These are phyloP conservation scores for Phytophthora vignae DNA, from an alignment of 352 stramenopile species.

Conservation along the genomic window DNA sequence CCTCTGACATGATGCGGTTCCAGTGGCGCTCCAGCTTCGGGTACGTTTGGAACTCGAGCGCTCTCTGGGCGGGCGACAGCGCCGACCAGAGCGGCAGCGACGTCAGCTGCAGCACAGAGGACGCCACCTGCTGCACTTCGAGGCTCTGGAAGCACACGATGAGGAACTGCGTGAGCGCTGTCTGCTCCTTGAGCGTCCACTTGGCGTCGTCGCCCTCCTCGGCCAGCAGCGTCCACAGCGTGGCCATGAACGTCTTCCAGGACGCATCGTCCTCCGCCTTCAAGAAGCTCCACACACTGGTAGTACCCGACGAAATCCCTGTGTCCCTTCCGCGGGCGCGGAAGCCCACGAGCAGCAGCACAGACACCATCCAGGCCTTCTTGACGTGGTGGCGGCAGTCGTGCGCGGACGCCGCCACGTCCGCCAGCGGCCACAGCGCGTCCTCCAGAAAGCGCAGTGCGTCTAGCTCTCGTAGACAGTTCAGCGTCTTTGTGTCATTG, in stretches of 20 bases:
- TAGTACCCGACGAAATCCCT: neutral
- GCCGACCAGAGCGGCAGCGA: constrained; percentile 73
- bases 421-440: constrained; percentile 57
- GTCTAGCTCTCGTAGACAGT: constrained; percentile 38
- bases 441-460: constrained; percentile 54
- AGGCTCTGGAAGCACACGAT: constrained; percentile 66
- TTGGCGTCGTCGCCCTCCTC: constrained; percentile 34
- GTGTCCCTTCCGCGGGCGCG: constrained; percentile 18
- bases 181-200: constrained; percentile 64
- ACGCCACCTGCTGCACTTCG: constrained; percentile 59
- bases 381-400: constrained; percentile 50
- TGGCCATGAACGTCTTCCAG: constrained; percentile 51
- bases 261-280: constrained; percentile 23
- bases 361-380: constrained; percentile 50
- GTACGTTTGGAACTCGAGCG: constrained; percentile 68
- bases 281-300: constrained; percentile 35
- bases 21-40: constrained; percentile 78
- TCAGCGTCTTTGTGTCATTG: constrained; percentile 23
- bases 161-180: constrained; percentile 67
- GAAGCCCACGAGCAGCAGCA: constrained; percentile 55
- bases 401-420: constrained; percentile 18
- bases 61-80: constrained; percentile 64
- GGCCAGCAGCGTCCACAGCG: constrained; percentile 41
- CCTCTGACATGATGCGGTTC: constrained; percentile 42
- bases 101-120: constrained; percentile 62